Evolutionary conservation across 805 yeast species (phyloP).

Genomic region (Kregervanrija delftensis): DNA sequence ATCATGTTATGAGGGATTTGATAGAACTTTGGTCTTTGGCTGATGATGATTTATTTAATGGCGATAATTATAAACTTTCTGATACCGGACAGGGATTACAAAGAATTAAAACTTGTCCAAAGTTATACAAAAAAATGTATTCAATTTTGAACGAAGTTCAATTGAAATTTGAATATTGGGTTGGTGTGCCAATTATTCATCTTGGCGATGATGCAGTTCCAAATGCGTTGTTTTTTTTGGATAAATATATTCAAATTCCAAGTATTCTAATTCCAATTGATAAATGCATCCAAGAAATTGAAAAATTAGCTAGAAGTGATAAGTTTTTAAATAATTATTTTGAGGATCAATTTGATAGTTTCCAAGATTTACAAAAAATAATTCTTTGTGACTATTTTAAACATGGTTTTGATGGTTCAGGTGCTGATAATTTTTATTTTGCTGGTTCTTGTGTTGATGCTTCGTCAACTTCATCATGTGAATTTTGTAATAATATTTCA

Average conservation of each 20-base stretch:
- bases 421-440: slow-evolving; percentile 77
- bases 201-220: slow-evolving; percentile 82
- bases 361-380: slow-evolving; percentile 43
- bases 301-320: slow-evolving; percentile 41
- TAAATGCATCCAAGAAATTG: slow-evolving; percentile 47
- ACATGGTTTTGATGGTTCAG: slow-evolving; percentile 70
- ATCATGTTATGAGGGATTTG: slow-evolving; percentile 72
- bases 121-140: slow-evolving; percentile 64
- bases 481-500: slow-evolving; percentile 65
- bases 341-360: slow-evolving; percentile 49
- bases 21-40: slow-evolving; percentile 71
- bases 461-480: slow-evolving; percentile 75
- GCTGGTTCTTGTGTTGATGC: slow-evolving; percentile 86
- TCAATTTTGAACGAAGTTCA: slow-evolving; percentile 61
- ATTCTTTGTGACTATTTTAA: slow-evolving; percentile 46
- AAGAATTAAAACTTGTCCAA: slow-evolving; percentile 69
- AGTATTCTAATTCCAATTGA: slow-evolving; percentile 69
- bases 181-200: slow-evolving; percentile 76
- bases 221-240: slow-evolving; percentile 71
- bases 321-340: slow-evolving; percentile 43
- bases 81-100: slow-evolving; percentile 81
- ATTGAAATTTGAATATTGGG: slow-evolving; percentile 57
- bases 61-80: slow-evolving; percentile 47
- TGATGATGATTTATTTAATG: slow-evolving; percentile 61
- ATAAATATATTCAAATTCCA: slow-evolving; percentile 76